Evolutionary conservation across 2,329 filamentous ascomycete species (phyloP).

Genomic region (Fusarium subtropicale): DNA sequence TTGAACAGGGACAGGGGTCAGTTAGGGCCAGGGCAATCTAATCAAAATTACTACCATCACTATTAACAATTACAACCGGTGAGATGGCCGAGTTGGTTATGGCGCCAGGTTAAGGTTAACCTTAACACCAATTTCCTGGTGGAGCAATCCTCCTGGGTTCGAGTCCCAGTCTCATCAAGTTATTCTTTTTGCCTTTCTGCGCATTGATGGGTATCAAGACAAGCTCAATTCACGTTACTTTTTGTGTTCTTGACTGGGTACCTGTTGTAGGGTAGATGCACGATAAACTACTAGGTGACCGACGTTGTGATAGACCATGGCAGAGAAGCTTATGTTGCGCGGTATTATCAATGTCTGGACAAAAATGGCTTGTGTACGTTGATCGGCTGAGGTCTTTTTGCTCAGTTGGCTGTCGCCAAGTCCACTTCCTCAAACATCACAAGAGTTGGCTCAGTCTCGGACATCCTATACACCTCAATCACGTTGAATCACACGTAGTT

Average conservation of each 20-base stretch:
- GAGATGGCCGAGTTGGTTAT: slow-evolving; percentile 54
- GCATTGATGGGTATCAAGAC: fast-evolving
- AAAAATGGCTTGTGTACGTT: not conserved
- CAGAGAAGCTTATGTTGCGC: not conserved
- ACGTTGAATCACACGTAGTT: too few relatives aligned
- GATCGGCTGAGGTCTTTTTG: not conserved
- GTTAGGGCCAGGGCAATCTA: fast-evolving
- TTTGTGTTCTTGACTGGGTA: not conserved
- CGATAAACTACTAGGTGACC: not conserved
- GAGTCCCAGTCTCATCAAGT: slow-evolving; percentile 52
- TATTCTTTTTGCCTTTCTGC: not conserved
- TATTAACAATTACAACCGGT: slow-evolving; percentile 32
- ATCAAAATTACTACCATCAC: fast-evolving
- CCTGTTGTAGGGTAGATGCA: not conserved
- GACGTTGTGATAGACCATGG: not conserved
- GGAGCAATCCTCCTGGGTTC: slow-evolving; percentile 54
- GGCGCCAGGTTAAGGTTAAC: slow-evolving; percentile 53
- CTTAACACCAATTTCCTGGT: slow-evolving; percentile 49
- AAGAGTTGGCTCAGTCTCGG: not conserved
- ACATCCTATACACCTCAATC: too few relatives aligned
- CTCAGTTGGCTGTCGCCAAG: not conserved
- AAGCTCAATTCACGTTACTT: too few relatives aligned
- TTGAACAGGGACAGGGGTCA: too few relatives aligned
- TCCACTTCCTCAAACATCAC: not conserved
- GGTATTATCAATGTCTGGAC: not conserved